A percentile compares a stretch with the other conserved stretches of the same genome.
These are phyloP conservation scores for Fusarium denticulatum DNA, from an alignment of 2,329 filamentous ascomycete genomes.

Conservation along the genomic window DNA sequence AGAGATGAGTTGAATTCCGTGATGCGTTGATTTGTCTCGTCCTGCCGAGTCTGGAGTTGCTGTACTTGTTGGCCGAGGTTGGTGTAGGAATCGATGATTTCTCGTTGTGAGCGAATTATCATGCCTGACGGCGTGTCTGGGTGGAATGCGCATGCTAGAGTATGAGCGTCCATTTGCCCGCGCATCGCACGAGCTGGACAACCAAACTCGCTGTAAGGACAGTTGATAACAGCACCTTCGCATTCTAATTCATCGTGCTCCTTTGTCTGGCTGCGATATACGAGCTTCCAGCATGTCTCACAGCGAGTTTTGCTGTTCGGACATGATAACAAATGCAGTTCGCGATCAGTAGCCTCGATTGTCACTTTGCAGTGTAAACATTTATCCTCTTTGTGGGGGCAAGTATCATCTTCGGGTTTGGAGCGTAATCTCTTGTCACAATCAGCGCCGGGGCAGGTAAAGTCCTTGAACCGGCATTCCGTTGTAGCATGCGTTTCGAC, in stretches of 20 bases:
- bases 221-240: conserved; percentile 61
- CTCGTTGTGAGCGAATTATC: conserved; percentile 59
- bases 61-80: conserved; percentile 50
- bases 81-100: conserved; percentile 56
- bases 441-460: conserved; percentile 63
- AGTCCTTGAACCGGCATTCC: conserved; percentile 65
- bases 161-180: conserved; percentile 56
- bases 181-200: conserved; percentile 50
- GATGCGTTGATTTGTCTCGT: conserved; percentile 47
- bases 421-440: conserved; percentile 64
- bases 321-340: conserved; percentile 54
- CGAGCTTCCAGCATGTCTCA: conserved; percentile 57
- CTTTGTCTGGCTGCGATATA: conserved; percentile 57
- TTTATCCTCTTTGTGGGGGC: conserved; percentile 61
- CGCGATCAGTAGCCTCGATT: conserved; percentile 57
- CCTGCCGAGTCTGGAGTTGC: conserved; percentile 48
- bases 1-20: conserved; percentile 55
- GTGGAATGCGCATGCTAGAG: conserved; percentile 61
- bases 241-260: conserved; percentile 61
- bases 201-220: conserved; percentile 52
- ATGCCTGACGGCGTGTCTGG: conserved; percentile 60
- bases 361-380: conserved; percentile 65
- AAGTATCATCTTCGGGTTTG: conserved; percentile 61
- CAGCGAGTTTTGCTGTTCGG: conserved; percentile 60
- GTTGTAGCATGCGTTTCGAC: conserved; percentile 65